Conservation (phyloP, 192 early-diverging fungal species). For the Glomus cerebriforme region DNA sequence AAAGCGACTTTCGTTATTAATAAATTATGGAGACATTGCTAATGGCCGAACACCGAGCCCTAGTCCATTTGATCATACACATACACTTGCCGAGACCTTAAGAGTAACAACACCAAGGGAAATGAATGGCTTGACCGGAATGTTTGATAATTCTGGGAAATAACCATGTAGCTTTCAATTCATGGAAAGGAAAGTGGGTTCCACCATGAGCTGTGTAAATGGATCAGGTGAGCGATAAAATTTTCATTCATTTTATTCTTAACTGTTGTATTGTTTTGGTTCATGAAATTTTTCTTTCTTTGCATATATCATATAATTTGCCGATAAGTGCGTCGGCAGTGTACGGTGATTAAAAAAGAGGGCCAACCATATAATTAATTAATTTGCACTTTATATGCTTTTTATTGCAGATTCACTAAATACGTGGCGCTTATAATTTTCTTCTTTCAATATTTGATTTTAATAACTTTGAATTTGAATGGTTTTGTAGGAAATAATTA, state of each 20-base stretch:
- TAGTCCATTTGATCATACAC: conserved; percentile 24
- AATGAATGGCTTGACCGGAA: conserved; percentile 25
- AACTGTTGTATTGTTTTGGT: neutral
- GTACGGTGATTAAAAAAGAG: conserved; percentile 7
- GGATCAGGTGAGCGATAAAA: conserved; percentile 20
- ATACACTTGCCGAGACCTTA: conserved; percentile 26
- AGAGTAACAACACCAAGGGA: conserved; percentile 28
- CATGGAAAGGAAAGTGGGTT: neutral
- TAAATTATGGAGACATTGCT: neutral
- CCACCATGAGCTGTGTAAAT: neutral
- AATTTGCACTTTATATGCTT: neutral
- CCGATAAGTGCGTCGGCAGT: neutral
- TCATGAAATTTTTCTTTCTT: neutral
- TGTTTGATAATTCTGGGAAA: conserved; percentile 21
- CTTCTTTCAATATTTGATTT: neutral
- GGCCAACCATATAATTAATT: neutral
- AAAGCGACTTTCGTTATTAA: conserved; percentile 17
- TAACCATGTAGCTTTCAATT: conserved; percentile 6
- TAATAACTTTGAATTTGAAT: neutral
- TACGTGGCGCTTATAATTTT: neutral
- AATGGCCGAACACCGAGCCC: conserved; percentile 22
- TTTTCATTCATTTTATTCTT: neutral
- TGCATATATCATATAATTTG: conserved; percentile 2
- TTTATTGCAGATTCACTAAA: too few relatives aligned
- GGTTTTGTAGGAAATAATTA: conserved; percentile 8